Evolutionary conservation across 306 rosid species (phyloP), one percentile per base, ranked within the genome.

Genomic region (Pterocarpus santalinus): DNA sequence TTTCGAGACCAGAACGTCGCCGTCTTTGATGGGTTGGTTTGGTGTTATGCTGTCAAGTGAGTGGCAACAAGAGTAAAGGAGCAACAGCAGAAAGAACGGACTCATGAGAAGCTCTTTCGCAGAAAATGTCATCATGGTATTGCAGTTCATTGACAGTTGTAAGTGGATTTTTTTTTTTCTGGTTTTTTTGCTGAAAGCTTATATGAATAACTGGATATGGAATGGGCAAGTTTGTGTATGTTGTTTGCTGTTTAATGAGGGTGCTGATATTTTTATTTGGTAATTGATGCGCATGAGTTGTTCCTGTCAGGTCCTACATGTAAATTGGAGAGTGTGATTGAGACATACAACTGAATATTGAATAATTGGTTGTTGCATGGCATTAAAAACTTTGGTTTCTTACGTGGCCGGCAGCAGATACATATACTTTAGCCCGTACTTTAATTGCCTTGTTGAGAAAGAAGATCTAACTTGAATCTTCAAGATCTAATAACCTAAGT

Each of bases 1-100:
- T 2, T 30, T 39, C 39, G 98, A 92, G 74, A 87, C 67, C 77
- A 90, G 74, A 51, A 85, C 85, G 36, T 78, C 84, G 17, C 87
- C 90, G 67, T 92, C 94, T 85, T 34, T 81, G 7, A 92, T 15
- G 5, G 89, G 34, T 2, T 87, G 77, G 62, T 63, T 39, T 14
- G 53, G 36, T 13, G 85, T 69, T 75, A 88, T 85, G 74, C 60
- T 82, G 68, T 86, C 80, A 35, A 88, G 80, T 16, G 89, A 69
- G 60, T 73, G 13, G 60, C 58, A 41, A 35, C 2, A 68, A 69
- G 82, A 62, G n/a, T 6, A 72, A 53, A 73, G 61, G 14, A 80
- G 11, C 15, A 65, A 10, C 0, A 80, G 13, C 32, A 65, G 32
- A 62, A 71, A 16, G 34, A 69, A 44, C 2, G 22, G 39, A 4